Base-by-base conservation (phyloP, 192 early-diverging fungal species). In the Chytriomyces sp. region DNA sequence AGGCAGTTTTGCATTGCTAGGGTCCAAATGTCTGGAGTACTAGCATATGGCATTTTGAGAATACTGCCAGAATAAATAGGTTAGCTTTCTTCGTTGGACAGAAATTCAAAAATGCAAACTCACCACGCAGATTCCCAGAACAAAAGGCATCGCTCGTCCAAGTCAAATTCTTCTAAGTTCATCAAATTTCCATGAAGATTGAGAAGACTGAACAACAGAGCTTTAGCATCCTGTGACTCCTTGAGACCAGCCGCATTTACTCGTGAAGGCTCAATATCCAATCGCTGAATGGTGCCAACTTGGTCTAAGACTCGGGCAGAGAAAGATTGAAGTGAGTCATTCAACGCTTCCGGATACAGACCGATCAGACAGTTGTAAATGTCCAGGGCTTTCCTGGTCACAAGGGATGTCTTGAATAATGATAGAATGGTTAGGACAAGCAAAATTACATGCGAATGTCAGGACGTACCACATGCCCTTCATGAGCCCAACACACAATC, bases 91-190 rank as follows among this genome's bases (percentile, higher is more conserved):
- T 14, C 36, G 33, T 19, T 30, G 31, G 37, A 26, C 30, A 14
- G 32, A 62, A 5, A 62, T 5, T 62, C 8, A 37, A 36, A 17
- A 12, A 62, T n/a, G 30, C 19, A 59, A 36, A 39, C 39, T 61
- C 40, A 83, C 81, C 78, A 54, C 22, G 67, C 52, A 12, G 76
- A 69, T 28, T 52, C 59, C 81, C 81, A 83, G 67, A 83, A 83
- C 58, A 83, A 36, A 22, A 70, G 31, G 39, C 68, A 70, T n/a
- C 56, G 26, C 36, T 70, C 68, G 33, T 70, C 68, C 14, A 70
- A 59, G 59, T 70, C 68, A n/a, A 31, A 68, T 19, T 8, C 49
- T 17, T 7, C n/a, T 10, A 37, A 37, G 28, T 40, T 33, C 68
- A 82, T 80, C 74, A 82, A 59, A 31, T 28, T 49, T 33, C 58